Conservation (phyloP, 2,329 filamentous ascomycete species). For the Teratosphaeria epicoccoides region DNA sequence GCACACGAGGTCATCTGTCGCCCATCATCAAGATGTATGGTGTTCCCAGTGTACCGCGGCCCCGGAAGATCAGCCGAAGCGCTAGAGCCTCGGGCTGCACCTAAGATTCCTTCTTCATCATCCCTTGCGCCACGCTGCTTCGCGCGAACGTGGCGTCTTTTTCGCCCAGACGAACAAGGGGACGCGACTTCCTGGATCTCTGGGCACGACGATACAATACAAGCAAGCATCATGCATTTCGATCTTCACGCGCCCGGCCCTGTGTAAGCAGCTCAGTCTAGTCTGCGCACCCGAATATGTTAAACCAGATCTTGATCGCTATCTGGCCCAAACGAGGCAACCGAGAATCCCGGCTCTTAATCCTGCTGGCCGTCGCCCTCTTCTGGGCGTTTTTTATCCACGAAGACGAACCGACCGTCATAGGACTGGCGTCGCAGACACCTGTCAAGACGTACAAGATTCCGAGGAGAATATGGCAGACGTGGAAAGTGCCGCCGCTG, state of each 20-base stretch:
- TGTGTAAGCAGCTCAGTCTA: neutral
- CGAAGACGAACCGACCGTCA: neutral
- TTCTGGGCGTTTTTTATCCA: neutral
- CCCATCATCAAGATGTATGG: too few species aligned
- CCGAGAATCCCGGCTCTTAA: neutral
- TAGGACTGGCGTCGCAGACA: neutral
- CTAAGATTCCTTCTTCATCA: neutral
- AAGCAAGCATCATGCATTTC: neutral
- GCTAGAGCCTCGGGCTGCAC: neutral
- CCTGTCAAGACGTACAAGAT: neutral
- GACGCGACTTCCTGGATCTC: too few species aligned
- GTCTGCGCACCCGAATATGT: neutral
- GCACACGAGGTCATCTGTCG: too few species aligned
- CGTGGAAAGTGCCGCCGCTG: slow-evolving; percentile 2
- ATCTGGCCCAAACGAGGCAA: neutral
- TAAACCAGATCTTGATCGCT: neutral
- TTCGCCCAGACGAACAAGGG: neutral
- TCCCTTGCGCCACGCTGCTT: neutral
- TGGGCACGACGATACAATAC: too few species aligned
- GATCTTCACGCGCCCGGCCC: neutral
- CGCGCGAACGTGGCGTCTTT: neutral
- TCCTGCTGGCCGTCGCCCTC: neutral
- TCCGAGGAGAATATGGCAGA: slow-evolving; percentile 9
- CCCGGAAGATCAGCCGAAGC: neutral
- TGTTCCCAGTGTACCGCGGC: too few species aligned